Evolutionary conservation across 139 green algal species (phyloP), one percentile per base, ranked within the genome.

Genomic region (Picochlorum sp.): DNA sequence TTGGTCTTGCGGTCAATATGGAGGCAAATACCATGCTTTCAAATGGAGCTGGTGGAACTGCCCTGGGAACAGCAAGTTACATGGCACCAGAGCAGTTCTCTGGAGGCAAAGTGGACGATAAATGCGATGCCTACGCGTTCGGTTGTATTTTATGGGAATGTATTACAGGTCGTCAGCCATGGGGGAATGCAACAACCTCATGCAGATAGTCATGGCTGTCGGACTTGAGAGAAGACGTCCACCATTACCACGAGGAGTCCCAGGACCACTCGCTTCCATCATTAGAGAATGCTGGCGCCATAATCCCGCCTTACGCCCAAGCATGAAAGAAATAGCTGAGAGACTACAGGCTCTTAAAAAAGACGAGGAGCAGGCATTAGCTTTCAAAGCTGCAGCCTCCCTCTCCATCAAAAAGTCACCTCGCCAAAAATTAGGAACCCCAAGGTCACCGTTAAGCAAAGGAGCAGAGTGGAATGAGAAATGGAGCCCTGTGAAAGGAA

Each of bases 201-300:
- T 77, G 69, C 61, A 77, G 44, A 64, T 78, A 38, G 70, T 79
- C 10, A 75, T 65, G 59, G 58, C 64, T 4, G 73, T 80, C 0
- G 73, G 64, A 6, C 41, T 67, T 20, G 38, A 75, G 45, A 51
- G 56, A 10, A 32, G 61, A 4, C 60, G 71, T 10, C 71, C 57
- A 16, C 49, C 51, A 15, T 61, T 78, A 23, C 71, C 71, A 1
- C 2, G 13, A 6, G 60, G 51, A 30, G 65, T 56, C 49, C 66
- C 65, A 6, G 41, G 51, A 5, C 20, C 41, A 10, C 44, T 78
- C 24, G 61, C 41, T 24, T 67, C 18, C 15, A 47, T 78, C 14
- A 59, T 78, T 7, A 44, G 58, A n/a, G 66, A 74, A 37, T 78
- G 71, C 60, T 78, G 71, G 71, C 44, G 61, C 7, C 61, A 74